Evolutionary conservation across 768 basidiomycete genomes (phyloP).

Genomic region (Hygrocybe coccinea): DNA sequence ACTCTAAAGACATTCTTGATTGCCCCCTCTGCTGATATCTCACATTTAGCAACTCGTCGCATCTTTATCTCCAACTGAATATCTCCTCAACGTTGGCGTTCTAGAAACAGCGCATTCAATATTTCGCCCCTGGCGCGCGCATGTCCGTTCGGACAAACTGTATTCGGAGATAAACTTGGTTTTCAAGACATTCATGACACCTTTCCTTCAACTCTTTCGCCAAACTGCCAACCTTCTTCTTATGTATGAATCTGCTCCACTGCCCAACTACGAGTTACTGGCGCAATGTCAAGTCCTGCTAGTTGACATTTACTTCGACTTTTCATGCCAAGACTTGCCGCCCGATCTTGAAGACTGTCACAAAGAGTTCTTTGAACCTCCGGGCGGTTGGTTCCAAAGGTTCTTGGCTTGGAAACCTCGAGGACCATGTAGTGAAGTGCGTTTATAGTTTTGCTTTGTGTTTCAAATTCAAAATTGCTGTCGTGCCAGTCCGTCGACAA

Average conservation of each 20-base stretch:
- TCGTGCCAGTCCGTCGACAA: conserved; percentile 65
- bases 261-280: conserved; percentile 45
- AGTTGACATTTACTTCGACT: conserved; percentile 86
- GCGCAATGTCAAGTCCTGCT: conserved; percentile 75
- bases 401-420: conserved; percentile 78
- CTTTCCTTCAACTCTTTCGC: conserved; percentile 81
- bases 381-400: conserved; percentile 67
- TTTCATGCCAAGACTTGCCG: conserved; percentile 92
- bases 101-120: conserved; percentile 95
- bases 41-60: conserved; percentile 73
- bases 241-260: conserved; percentile 27
- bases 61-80: conserved; percentile 76
- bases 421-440: conserved; percentile 64
- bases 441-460: conserved; percentile 21
- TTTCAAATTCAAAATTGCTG: conserved; percentile 9
- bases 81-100: conserved; percentile 82
- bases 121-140: conserved; percentile 88
- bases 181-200: conserved; percentile 71
- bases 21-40: background rate
- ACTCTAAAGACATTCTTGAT: conserved; percentile 15
- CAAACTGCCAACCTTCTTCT: conserved; percentile 55
- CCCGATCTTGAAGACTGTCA: conserved; percentile 90
- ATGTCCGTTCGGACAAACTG: conserved; percentile 80
- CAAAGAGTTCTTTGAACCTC: conserved; percentile 71
- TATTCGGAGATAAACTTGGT: conserved; percentile 92